phyloP scores from a whole-genome alignment of 495 filamentous ascomycete species.

The Aspergillus asperescens region DNA sequence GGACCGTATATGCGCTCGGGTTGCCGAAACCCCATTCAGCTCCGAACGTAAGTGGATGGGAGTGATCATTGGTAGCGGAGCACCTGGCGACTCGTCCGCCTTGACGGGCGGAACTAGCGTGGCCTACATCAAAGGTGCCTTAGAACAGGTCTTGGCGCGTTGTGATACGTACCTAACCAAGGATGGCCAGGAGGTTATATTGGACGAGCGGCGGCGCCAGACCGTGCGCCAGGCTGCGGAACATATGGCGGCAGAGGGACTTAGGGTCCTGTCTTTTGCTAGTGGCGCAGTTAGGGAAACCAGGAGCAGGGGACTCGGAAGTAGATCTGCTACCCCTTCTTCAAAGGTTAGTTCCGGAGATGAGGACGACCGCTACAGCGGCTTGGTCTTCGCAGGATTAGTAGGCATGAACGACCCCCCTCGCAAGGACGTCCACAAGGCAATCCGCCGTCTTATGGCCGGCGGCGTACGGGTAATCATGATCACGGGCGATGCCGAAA shows the following conservation, averaged over 20 bases:
- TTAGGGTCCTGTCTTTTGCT: conserved; percentile 87
- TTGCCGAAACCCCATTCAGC: conserved; percentile 86
- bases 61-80: conserved; percentile 64
- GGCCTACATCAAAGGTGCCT: conserved; percentile 90
- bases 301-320: conserved; percentile 33
- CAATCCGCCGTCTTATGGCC: conserved; percentile 85
- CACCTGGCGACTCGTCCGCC: conserved; percentile 31
- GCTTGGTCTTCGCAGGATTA: conserved; percentile 81
- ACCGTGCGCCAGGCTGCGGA: conserved; percentile 78
- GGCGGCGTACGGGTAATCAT: conserved; percentile 95
- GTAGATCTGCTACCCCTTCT: conserved; percentile 48
- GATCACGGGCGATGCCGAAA: conserved; percentile 96
- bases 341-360: conserved; percentile 40
- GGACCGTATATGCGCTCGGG: conserved; percentile 70
- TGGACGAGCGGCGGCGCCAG: conserved; percentile 72
- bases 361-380: conserved; percentile 70
- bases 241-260: conserved; percentile 84
- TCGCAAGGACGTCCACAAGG: conserved; percentile 77
- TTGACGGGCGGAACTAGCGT: conserved; percentile 51
- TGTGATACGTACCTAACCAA: conserved; percentile 88
- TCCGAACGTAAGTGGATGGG: conserved; percentile 99
- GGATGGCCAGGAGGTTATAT: conserved; percentile 78
- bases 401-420: conserved; percentile 98
- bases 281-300: conserved; percentile 54
- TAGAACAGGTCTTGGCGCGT: conserved; percentile 78